Percentiles rank a stretch among this genome's conserved stretches.
phyloP scores from a whole-genome alignment of 371 early-diverging fungal genomes.

The Mucor racemosus region DNA sequence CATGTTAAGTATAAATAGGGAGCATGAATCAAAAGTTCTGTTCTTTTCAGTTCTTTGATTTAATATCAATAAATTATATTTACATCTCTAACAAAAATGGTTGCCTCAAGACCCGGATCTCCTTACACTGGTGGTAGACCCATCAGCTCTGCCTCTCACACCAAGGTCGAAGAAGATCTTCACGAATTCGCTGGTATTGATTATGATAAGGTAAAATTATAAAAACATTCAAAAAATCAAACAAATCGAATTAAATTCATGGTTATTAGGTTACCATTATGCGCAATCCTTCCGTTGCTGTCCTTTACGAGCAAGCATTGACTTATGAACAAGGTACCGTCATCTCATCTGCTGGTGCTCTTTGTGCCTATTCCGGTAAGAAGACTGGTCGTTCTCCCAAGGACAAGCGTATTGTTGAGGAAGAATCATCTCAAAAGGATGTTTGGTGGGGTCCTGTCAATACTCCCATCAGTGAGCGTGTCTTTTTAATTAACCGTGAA shows the following conservation, averaged over 20 bases:
- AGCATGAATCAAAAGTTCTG: neutral
- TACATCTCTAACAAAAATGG: constrained; percentile 21
- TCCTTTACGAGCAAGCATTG: constrained; percentile 95
- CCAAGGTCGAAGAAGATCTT: constrained; percentile 58
- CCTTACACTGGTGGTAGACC: constrained; percentile 46
- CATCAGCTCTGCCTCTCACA: constrained; percentile 43
- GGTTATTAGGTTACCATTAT: constrained; percentile 57
- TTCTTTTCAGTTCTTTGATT: constrained; percentile 4
- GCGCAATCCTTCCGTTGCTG: constrained; percentile 80
- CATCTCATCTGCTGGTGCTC: constrained; percentile 91
- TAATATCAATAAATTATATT: neutral
- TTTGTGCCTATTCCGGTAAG: constrained; percentile 89
- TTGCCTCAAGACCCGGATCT: constrained; percentile 48
- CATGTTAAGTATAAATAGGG: neutral
- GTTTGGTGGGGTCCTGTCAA: constrained; percentile 99
- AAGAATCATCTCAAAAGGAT: constrained; percentile 76
- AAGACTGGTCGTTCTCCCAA: constrained; percentile 91
- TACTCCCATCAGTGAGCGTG: constrained; percentile 84
- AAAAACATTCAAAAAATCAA: neutral
- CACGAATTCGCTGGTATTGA: constrained; percentile 60
- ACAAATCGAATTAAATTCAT: neutral
- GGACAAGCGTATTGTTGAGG: constrained; percentile 98
- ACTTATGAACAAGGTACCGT: constrained; percentile 87
- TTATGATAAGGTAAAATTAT: constrained; percentile 48
- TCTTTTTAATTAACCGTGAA: constrained; percentile 95